A percentile compares a stretch with the other conserved stretches of the same genome.
Conservation (phyloP, 192 early-diverging fungal species). For the Umbelopsis ramanniana region DNA sequence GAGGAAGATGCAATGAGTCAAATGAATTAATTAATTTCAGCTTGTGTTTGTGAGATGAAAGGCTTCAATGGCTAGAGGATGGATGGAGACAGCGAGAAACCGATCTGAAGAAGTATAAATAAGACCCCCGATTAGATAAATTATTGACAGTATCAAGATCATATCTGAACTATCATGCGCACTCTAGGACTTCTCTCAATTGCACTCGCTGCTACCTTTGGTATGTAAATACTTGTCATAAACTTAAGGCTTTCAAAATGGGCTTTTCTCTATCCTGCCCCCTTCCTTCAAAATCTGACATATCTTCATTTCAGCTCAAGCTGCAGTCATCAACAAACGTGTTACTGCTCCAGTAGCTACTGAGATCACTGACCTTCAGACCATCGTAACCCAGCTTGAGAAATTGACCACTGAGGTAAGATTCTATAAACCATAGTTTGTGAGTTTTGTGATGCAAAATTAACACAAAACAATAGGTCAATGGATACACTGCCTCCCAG, state of each 20-base stretch:
- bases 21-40: not conserved
- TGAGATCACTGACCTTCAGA: slow-evolving; percentile 3
- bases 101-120: slow-evolving; percentile 1
- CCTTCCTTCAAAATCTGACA: not conserved
- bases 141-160: not conserved
- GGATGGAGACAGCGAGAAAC: not conserved
- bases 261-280: not conserved
- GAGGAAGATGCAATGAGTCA: slow-evolving; percentile 1
- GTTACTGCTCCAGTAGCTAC: not conserved
- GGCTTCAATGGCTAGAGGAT: not conserved
- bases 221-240: not conserved
- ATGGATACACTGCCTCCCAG: not conserved
- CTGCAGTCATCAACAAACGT: not conserved
- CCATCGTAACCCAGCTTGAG: not conserved
- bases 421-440: not conserved
- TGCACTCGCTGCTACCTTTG: not conserved
- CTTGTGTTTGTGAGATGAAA: too few relatives aligned
- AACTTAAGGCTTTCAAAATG: not conserved
- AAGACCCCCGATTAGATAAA: not conserved
- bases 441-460: not conserved
- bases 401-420: not conserved
- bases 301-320: not conserved
- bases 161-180: slow-evolving; percentile 11
- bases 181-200: slow-evolving; percentile 7
- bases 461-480: slow-evolving; percentile 2